A percentile compares a stretch with the other conserved stretches of the same genome.
phyloP scores from a whole-genome alignment of 441 rosid genomes.

The Eruca vesicaria region DNA sequence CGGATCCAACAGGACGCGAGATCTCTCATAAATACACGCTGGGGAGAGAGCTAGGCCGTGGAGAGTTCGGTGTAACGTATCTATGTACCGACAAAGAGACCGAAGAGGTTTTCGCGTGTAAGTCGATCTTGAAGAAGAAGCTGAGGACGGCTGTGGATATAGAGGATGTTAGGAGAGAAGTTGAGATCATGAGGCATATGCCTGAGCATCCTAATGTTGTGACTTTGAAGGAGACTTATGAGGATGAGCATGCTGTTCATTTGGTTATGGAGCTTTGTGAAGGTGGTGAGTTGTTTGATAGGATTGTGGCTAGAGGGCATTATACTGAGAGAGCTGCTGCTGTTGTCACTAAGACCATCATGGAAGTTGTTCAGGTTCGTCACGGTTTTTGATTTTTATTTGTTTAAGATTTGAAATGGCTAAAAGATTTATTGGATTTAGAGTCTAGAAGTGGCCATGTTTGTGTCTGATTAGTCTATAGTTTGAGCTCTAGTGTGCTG shows the following conservation, averaged over 20 bases:
- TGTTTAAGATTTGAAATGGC: background rate
- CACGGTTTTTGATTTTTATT: background rate
- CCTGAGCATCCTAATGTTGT: constrained; percentile 60
- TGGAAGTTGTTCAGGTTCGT: constrained; percentile 70
- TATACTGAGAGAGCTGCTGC: constrained; percentile 80
- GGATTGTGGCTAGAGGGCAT: constrained; percentile 72
- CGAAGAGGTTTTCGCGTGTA: constrained; percentile 56
- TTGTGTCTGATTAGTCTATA: background rate
- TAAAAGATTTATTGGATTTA: background rate
- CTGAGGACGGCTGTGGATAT: constrained; percentile 63
- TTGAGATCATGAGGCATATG: constrained; percentile 70
- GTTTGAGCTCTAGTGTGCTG: background rate
- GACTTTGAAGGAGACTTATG: constrained; percentile 69
- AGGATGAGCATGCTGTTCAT: constrained; percentile 75
- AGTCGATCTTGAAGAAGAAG: constrained; percentile 69
- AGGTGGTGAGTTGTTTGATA: constrained; percentile 75
- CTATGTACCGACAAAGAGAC: constrained; percentile 57
- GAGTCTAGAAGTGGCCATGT: background rate
- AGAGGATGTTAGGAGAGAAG: constrained; percentile 80
- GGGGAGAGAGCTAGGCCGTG: constrained; percentile 71
- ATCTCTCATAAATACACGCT: constrained; percentile 52
- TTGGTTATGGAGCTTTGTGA: constrained; percentile 78
- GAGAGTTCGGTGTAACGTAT: constrained; percentile 70
- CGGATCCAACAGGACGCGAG: constrained; percentile 59
- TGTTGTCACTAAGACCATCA: constrained; percentile 64